A percentile compares a stretch with the other conserved stretches of the same genome.
These are phyloP conservation scores for Yarrowia porcina DNA, from an alignment of 805 yeast species.

Conservation along the genomic window DNA sequence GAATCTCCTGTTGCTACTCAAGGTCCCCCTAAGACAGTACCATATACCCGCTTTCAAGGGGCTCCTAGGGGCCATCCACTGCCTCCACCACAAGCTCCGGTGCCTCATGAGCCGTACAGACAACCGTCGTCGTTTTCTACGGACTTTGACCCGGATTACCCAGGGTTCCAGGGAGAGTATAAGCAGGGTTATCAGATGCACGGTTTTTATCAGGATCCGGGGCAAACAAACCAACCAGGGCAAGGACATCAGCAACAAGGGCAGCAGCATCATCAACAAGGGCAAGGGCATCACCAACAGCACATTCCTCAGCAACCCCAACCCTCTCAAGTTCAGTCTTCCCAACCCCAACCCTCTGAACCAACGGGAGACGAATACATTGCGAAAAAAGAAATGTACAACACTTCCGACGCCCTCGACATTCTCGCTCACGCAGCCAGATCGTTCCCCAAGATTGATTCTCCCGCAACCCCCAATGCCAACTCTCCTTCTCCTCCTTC, in stretches of 20 bases:
- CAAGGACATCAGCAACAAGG: background rate
- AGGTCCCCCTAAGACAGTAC: background rate
- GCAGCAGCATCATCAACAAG: background rate
- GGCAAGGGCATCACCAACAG: background rate
- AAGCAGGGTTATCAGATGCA: background rate
- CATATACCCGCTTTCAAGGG: background rate
- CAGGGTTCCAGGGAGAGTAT: background rate
- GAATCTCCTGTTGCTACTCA: background rate
- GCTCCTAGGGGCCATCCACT: conserved; percentile 2
- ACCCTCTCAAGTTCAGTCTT: background rate
- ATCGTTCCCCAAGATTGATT: conserved; percentile 38
- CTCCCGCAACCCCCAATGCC: background rate
- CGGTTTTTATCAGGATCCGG: background rate
- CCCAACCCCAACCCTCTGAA: background rate
- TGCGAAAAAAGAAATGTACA: conserved; percentile 37
- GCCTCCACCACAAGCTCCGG: background rate
- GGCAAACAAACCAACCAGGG: no score
- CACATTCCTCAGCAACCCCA: background rate
- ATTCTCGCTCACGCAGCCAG: conserved; percentile 42
- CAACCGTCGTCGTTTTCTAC: background rate
- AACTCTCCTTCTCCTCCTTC: background rate
- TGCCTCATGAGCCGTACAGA: background rate
- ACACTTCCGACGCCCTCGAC: conserved; percentile 41
- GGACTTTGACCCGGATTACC: background rate
- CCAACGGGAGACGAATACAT: conserved; percentile 29